Evolutionary conservation across 148 eudicot species (phyloP).

Genomic region (Talinum fruticosum): DNA sequence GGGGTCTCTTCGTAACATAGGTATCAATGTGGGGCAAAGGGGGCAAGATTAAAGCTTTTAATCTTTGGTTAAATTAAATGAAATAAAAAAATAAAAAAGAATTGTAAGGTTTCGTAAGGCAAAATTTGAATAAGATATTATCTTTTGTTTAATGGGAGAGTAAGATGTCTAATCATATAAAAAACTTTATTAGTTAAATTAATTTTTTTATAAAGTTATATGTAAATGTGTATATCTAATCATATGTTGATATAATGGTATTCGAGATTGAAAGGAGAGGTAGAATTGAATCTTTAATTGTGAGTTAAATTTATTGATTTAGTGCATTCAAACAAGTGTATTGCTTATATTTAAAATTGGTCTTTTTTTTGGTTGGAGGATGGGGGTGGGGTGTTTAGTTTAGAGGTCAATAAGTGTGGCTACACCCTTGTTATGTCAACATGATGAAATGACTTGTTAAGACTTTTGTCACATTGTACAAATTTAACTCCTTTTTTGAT

Average conservation of each 20-base stretch:
- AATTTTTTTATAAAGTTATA: too few species aligned
- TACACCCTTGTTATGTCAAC: neutral
- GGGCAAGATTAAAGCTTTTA: neutral
- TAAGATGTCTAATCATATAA: too few species aligned
- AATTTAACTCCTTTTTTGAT: neutral
- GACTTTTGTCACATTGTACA: neutral
- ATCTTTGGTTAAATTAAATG: neutral
- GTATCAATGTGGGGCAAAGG: neutral
- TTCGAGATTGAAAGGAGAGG: neutral
- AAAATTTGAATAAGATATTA: too few species aligned
- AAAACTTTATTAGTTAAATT: too few species aligned
- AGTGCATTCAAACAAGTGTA: neutral
- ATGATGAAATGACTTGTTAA: neutral
- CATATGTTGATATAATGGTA: too few species aligned
- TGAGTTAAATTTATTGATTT: too few species aligned
- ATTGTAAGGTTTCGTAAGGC: too few species aligned
- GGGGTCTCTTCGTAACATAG: neutral
- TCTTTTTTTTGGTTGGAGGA: too few species aligned
- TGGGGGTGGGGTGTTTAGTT: neutral
- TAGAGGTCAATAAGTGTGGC: constrained; percentile 2
- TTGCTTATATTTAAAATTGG: too few species aligned
- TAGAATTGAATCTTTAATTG: neutral
- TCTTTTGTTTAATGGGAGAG: too few species aligned
- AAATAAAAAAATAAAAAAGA: too few species aligned
- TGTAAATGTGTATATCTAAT: too few species aligned